phyloP scores from a whole-genome alignment of 805 yeast genomes.

The Cyberlindnera americana region DNA sequence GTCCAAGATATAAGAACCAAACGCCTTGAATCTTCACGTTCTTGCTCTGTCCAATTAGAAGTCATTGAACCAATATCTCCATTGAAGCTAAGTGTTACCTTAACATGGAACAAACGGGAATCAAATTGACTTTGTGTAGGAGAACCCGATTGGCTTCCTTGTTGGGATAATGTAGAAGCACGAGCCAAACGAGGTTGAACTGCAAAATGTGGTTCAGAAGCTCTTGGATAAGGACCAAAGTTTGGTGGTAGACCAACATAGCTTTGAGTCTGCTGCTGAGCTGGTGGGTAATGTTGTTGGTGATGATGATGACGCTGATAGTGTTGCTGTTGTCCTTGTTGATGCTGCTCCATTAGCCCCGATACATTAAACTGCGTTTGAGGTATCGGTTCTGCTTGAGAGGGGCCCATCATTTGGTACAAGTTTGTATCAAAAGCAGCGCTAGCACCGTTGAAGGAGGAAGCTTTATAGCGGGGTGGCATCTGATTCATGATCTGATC shows the following conservation, averaged over 20 bases:
- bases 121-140: slow-evolving; percentile 1
- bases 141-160: slow-evolving; percentile 1
- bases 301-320: slow-evolving; percentile 2
- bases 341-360: slow-evolving; percentile 2
- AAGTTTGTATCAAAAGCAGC: slow-evolving; percentile 4
- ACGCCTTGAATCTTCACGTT: slow-evolving; percentile 40
- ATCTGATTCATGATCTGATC: slow-evolving; percentile 1
- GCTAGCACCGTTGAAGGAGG: slow-evolving; percentile 10
- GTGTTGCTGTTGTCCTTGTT: slow-evolving; percentile 6
- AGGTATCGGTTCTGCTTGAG: not conserved
- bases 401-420: not conserved
- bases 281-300: not conserved
- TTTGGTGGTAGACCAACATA: not conserved
- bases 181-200: slow-evolving; percentile 17
- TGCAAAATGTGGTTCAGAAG: slow-evolving; percentile 10
- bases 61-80: slow-evolving; percentile 31
- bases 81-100: slow-evolving; percentile 16
- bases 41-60: slow-evolving; percentile 45
- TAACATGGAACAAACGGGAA: slow-evolving; percentile 10
- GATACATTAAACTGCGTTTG: not conserved
- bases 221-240: slow-evolving; percentile 5
- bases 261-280: not conserved
- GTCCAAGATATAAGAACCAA: slow-evolving; percentile 44
- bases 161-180: slow-evolving; percentile 10
- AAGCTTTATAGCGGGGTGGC: slow-evolving; percentile 11